phyloP scores from a whole-genome alignment of 2,329 filamentous ascomycete genomes.

The Penicillium digitatum region DNA sequence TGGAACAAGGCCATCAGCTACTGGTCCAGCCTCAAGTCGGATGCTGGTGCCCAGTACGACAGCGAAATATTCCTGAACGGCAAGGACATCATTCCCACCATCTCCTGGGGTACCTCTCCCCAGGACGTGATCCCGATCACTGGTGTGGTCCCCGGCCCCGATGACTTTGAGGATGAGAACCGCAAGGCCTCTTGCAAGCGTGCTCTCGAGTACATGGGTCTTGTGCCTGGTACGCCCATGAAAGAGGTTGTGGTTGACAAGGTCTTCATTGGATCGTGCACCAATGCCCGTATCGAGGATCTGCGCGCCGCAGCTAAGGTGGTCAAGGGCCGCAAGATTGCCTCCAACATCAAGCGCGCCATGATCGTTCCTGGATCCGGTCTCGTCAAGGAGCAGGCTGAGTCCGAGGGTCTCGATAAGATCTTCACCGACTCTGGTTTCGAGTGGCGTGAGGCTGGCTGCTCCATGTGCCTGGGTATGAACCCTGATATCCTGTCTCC shows the following conservation, averaged over 20 bases:
- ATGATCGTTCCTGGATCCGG: constrained; percentile 97
- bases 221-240: constrained; percentile 80
- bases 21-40: constrained; percentile 82
- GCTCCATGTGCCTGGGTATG: constrained; percentile 99
- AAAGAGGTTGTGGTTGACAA: constrained; percentile 91
- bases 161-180: constrained; percentile 72
- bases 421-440: constrained; percentile 90
- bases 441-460: constrained; percentile 96
- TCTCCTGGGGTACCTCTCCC: constrained; percentile 95
- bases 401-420: constrained; percentile 86
- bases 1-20: constrained; percentile 86
- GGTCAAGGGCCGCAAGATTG: constrained; percentile 81
- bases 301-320: constrained; percentile 80
- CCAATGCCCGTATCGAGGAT: constrained; percentile 95
- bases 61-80: constrained; percentile 83
- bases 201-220: constrained; percentile 93
- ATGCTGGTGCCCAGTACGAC: constrained; percentile 85
- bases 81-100: constrained; percentile 87
- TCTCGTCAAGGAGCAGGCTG: constrained; percentile 86
- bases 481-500: constrained; percentile 96
- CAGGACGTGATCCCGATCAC: constrained; percentile 96
- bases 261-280: constrained; percentile 97
- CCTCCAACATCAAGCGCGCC: constrained; percentile 82
- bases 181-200: constrained; percentile 77
- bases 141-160: constrained; percentile 81